Base-by-base conservation (phyloP, 73 alveolate genomes). In the Paramecium sexaurelia region DNA sequence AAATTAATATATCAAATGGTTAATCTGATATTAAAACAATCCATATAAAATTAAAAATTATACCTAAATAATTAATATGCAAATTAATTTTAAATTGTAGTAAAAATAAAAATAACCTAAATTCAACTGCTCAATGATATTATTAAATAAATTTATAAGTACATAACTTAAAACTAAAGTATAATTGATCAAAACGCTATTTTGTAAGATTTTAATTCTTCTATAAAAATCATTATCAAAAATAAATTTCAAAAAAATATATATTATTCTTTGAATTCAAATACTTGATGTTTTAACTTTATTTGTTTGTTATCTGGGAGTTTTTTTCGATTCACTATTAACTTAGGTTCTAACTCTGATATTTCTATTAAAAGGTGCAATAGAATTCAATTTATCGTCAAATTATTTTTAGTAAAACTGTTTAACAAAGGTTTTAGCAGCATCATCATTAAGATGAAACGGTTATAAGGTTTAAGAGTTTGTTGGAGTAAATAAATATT, bases 401-500 rank as follows among this genome's bases (percentile, higher is more conserved):
- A 29, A 61, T 61, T 61, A 26, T 61, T 61, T 61, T 32, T 61
- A 61, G 13, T 61, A 61, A 61, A 8, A 61, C 47, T 61, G 83
- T 61, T 61, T 29, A 4, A 61, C 45, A 24, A 61, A 61, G 7
- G 83, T 10, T 26, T 24, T 61, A 5, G 17, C 39, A 29, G 47
- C 47, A 61, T 61, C 83, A 26, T 61, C 83, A 61, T 61, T 32
- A 3, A 26, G 11, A 0, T 29, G 29, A 29, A 13, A 29, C 17
- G 39, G 43, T 29, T 29, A 5, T 61, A 29, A 22, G 6, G 83
- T 61, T 61, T 61, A 61, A 11, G 83, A 26, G 11, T 61, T 61
- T 26, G 83, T 61, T 61, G 83, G 83, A 11, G 83, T 61, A 61
- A 61, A 61, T 2, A 61, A 32, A 61, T 61, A 61, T 29, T 61